Percentiles rank a stretch among this genome's conserved stretches.
These are phyloP conservation scores for Kodamaea sagamina DNA, from an alignment of 805 yeast species.

Conservation along the genomic window DNA sequence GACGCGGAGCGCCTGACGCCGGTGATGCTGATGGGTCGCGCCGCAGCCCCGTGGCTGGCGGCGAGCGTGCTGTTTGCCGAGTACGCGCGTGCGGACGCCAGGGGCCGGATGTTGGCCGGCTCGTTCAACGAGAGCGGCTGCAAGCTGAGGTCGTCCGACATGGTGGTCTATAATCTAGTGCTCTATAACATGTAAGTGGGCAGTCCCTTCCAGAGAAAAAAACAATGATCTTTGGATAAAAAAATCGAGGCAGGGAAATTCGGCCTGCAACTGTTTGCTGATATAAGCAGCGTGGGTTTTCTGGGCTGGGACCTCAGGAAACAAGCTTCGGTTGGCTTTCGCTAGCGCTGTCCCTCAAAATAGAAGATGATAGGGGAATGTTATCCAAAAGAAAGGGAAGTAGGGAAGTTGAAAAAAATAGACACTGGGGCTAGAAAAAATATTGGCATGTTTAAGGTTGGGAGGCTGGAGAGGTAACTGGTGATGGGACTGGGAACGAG, in stretches of 20 bases:
- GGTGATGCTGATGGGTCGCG: not conserved
- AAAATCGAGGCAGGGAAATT: not conserved
- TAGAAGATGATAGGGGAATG: conserved; percentile 1
- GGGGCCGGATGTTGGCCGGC: conserved; percentile 1
- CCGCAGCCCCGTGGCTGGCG: conserved; percentile 1
- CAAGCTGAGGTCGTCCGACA: conserved; percentile 10
- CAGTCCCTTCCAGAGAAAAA: not conserved
- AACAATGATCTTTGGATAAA: conserved; percentile 2
- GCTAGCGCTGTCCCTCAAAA: not conserved
- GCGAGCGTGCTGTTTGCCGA: not conserved
- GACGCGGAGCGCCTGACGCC: conserved; percentile 7
- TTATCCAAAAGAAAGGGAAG: not conserved
- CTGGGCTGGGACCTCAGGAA: no score
- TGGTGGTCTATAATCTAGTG: conserved; percentile 6
- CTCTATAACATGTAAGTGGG: conserved; percentile 6
- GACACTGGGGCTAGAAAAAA: not conserved
- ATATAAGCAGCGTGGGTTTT: no score
- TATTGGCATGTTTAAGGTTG: not conserved
- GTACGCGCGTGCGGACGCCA: not conserved
- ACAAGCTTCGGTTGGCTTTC: no score
- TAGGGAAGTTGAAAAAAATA: not conserved
- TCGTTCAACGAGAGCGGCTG: conserved; percentile 7
- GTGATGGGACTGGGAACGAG: not conserved
- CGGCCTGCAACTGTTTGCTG: no score
- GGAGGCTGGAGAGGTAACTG: not conserved